These are phyloP conservation scores for Eimeria acervulina DNA, from an alignment of 169 alveolate genomes.

Conservation along the genomic window DNA sequence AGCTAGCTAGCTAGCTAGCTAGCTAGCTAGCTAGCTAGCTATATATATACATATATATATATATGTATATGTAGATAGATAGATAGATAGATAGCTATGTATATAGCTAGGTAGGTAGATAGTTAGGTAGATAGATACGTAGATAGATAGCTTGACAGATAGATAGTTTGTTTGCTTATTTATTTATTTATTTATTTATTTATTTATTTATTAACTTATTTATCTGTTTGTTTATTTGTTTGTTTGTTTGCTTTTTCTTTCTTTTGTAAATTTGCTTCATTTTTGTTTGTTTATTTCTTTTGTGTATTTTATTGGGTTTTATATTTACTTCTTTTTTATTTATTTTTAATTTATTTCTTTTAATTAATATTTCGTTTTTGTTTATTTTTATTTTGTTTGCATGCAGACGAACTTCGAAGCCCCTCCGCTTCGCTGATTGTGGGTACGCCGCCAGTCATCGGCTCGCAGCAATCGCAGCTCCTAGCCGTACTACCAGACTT, in stretches of 20 bases:
- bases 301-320: too few species aligned
- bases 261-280: too few species aligned
- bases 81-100: neutral
- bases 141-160: neutral
- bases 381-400: neutral
- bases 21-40: neutral
- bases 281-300: too few species aligned
- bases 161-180: too few species aligned
- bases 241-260: too few species aligned
- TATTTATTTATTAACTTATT: too few species aligned
- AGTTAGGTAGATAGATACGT: too few species aligned
- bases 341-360: neutral
- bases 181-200: too few species aligned
- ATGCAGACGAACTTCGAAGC: conserved; percentile 7
- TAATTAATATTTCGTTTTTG: neutral
- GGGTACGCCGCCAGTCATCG: conserved; percentile 30
- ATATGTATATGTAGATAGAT: neutral
- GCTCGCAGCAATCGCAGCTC: conserved; percentile 61
- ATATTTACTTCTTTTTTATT: neutral
- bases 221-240: too few species aligned
- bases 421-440: conserved; percentile 52
- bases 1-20: neutral
- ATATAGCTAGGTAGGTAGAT: neutral
- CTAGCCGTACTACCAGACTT: conserved; percentile 53
- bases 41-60: too few species aligned